A percentile compares a stretch with the other conserved stretches of the same genome.
These are phyloP conservation scores for Leishmania aethiopica DNA, from an alignment of 208 protist genomes.

Conservation along the genomic window DNA sequence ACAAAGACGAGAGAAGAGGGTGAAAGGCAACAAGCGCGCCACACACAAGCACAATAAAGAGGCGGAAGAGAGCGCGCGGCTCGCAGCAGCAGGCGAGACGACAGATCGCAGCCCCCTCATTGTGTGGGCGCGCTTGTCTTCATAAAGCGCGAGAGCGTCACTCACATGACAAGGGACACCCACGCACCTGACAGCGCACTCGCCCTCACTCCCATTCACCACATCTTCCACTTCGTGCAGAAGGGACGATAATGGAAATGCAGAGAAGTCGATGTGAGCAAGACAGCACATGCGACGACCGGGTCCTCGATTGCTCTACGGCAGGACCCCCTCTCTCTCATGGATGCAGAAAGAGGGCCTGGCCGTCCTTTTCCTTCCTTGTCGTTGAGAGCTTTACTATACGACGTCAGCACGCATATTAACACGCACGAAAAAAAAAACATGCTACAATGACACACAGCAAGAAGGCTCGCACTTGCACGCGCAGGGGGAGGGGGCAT, in stretches of 20 bases:
- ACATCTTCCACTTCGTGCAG: neutral
- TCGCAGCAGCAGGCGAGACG: neutral
- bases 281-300: neutral
- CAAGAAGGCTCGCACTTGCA: no score
- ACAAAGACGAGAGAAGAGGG: no score
- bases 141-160: neutral
- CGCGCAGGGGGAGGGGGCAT: no score
- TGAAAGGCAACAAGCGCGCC: no score
- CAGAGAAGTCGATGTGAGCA: neutral
- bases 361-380: neutral
- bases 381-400: neutral
- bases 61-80: no score
- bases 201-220: neutral
- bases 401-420: neutral
- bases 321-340: neutral
- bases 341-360: neutral
- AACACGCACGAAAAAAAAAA: no score
- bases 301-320: neutral
- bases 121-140: neutral
- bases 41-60: no score
- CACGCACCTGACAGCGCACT: neutral
- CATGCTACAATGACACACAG: no score
- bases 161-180: neutral
- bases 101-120: neutral
- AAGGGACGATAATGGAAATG: neutral